These are phyloP conservation scores for Yamadazyma dushanensis DNA, from an alignment of 1,139 yeast genomes.

Conservation along the genomic window DNA sequence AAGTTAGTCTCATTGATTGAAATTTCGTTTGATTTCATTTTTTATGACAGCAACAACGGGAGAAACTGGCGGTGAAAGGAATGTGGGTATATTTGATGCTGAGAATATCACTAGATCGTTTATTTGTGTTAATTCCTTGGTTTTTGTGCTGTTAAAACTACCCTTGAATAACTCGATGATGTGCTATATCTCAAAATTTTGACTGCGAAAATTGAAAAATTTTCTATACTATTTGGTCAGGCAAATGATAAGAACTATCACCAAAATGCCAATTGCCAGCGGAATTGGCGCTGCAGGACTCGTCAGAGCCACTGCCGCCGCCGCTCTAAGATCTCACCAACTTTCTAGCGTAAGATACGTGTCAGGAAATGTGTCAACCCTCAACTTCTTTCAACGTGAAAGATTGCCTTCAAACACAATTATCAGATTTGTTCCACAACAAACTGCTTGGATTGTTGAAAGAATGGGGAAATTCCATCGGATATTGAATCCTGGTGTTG, in stretches of 20 bases:
- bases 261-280: background rate
- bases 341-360: background rate
- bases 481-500: conserved; percentile 76
- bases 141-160: background rate
- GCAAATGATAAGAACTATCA: conserved; percentile 1
- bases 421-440: conserved; percentile 82
- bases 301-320: background rate
- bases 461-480: conserved; percentile 85
- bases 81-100: no score
- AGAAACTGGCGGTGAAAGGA: no score
- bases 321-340: background rate
- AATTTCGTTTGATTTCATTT: conserved; percentile 52
- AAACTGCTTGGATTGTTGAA: conserved; percentile 89
- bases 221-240: conserved; percentile 3
- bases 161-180: no score
- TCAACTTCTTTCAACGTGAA: conserved; percentile 67
- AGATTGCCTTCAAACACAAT: conserved; percentile 73
- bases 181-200: background rate
- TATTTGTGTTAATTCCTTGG: no score
- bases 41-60: no score
- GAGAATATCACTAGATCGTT: no score
- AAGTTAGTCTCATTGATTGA: conserved; percentile 66
- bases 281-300: background rate
- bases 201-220: conserved; percentile 1
- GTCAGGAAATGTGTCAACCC: conserved; percentile 12